A percentile compares a stretch with the other conserved stretches of the same genome.
These are phyloP conservation scores for Fusarium acutatum DNA, from an alignment of 2,329 filamentous ascomycete genomes.

Conservation along the genomic window DNA sequence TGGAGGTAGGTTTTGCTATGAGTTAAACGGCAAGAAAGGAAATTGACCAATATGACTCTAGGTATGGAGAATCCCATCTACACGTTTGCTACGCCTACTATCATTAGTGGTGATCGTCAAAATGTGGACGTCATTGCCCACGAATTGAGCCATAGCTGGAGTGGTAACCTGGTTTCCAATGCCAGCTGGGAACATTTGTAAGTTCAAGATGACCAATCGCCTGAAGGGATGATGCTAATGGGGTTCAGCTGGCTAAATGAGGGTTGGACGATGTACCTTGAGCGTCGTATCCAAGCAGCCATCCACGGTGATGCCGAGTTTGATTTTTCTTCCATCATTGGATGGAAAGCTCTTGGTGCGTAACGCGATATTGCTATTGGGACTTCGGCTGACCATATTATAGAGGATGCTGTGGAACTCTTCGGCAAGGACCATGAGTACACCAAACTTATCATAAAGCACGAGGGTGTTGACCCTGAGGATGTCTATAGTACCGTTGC, in stretches of 20 bases:
- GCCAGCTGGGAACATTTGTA: constrained; percentile 84
- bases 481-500: constrained; percentile 93
- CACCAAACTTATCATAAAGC: constrained; percentile 87
- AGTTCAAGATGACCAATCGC: constrained; percentile 39
- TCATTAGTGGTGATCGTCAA: constrained; percentile 89
- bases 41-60: constrained; percentile 38
- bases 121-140: constrained; percentile 98
- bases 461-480: constrained; percentile 92
- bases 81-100: constrained; percentile 93
- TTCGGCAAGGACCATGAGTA: constrained; percentile 89
- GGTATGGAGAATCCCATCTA: constrained; percentile 93
- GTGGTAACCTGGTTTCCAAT: constrained; percentile 83
- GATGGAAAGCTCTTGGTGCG: constrained; percentile 84
- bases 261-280: constrained; percentile 95
- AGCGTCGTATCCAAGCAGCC: constrained; percentile 80
- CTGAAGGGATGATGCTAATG: not conserved
- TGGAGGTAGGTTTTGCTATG: constrained; percentile 64
- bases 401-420: constrained; percentile 78
- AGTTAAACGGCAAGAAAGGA: not conserved
- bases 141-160: constrained; percentile 81
- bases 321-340: constrained; percentile 94
- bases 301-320: constrained; percentile 87
- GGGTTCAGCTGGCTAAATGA: constrained; percentile 69
- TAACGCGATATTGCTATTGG: not conserved
- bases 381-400: constrained; percentile 14